Percentiles rank a stretch among this genome's conserved stretches.
phyloP scores from a whole-genome alignment of 805 yeast species.

The Priceomyces haplophilus region DNA sequence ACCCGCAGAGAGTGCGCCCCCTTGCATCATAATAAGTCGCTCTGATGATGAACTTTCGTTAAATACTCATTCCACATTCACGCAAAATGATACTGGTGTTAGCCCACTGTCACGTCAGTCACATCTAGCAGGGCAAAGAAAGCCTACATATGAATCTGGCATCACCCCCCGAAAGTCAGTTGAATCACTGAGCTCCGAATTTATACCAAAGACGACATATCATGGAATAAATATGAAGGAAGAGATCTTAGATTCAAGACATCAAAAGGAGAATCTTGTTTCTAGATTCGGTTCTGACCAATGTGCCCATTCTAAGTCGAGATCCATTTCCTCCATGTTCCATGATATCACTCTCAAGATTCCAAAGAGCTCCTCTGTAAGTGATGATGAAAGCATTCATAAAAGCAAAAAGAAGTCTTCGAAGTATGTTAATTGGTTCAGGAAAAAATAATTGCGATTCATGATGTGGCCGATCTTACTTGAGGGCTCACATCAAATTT shows the following conservation, averaged over 20 bases:
- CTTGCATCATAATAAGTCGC: conserved; percentile 18
- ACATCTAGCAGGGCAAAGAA: not conserved
- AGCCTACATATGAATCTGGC: not conserved
- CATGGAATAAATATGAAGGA: conserved; percentile 1
- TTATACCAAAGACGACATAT: no score
- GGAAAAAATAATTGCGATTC: conserved; percentile 17
- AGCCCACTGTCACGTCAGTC: not conserved
- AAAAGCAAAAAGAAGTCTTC: conserved; percentile 12
- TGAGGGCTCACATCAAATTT: no score
- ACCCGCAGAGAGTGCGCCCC: conserved; percentile 7
- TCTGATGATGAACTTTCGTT: conserved; percentile 13
- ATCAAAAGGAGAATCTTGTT: not conserved
- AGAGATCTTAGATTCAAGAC: conserved; percentile 15
- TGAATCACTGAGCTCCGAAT: no score
- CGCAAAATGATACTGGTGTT: conserved; percentile 11
- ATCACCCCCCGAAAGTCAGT: no score
- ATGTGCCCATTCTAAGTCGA: conserved; percentile 23
- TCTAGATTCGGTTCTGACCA: not conserved
- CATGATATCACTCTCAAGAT: conserved; percentile 13
- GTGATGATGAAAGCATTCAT: conserved; percentile 2
- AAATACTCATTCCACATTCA: conserved; percentile 17
- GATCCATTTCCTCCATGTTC: conserved; percentile 18
- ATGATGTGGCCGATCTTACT: no score
- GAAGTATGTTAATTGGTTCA: conserved; percentile 25
- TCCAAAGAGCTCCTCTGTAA: not conserved